These are phyloP conservation scores for Scleroderma citrinum DNA, from an alignment of 768 basidiomycete species.

Conservation along the genomic window DNA sequence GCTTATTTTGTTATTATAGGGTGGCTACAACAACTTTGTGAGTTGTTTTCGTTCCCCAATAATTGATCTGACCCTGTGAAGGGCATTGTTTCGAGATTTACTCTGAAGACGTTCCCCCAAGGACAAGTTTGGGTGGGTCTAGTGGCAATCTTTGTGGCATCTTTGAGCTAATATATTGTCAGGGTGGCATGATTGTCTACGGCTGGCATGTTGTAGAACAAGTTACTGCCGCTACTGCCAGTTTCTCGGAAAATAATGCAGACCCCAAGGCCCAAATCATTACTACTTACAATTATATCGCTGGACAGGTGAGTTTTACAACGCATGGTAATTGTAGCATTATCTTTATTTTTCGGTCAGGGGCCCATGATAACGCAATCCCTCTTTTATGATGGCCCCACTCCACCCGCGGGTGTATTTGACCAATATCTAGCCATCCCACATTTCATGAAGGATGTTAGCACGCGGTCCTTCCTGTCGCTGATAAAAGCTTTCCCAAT, in stretches of 20 bases:
- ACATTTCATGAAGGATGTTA: conserved; percentile 5
- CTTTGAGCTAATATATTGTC: not conserved
- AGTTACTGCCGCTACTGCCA: conserved; percentile 14
- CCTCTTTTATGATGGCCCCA: conserved; percentile 54
- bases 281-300: conserved; percentile 34
- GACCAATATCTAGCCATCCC: conserved; percentile 24
- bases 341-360: too few relatives aligned
- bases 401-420: conserved; percentile 20
- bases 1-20: conserved; percentile 30
- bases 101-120: conserved; percentile 49
- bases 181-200: conserved; percentile 47
- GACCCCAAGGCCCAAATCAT: conserved; percentile 33
- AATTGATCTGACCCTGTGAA: conserved; percentile 7
- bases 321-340: not conserved
- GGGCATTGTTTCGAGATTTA: conserved; percentile 59
- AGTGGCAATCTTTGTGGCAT: not conserved
- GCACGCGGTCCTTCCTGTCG: conserved; percentile 20
- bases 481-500: conserved; percentile 17
- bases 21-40: conserved; percentile 59
- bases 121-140: conserved; percentile 52
- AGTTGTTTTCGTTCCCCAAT: not conserved
- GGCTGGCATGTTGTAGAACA: conserved; percentile 4
- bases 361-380: conserved; percentile 20
- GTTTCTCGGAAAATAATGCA: conserved; percentile 12
- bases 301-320: conserved; percentile 21